phyloP scores from a whole-genome alignment of 495 filamentous ascomycete genomes.

The Aspergillus avenaceus region DNA sequence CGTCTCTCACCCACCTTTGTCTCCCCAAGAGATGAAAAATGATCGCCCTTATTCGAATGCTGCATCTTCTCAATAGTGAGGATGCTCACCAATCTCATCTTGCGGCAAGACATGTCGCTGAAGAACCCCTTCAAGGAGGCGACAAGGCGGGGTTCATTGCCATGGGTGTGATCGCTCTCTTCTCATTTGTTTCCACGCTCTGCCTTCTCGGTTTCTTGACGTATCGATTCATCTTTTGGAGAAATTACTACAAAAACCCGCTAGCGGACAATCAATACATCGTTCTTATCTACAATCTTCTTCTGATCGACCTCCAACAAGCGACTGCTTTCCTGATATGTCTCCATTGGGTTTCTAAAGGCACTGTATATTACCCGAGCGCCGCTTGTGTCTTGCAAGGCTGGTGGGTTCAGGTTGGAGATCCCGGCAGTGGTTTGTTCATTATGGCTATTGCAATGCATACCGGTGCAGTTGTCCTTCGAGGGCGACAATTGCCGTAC shows the following conservation, averaged over 20 bases:
- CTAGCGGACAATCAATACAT: slow-evolving; percentile 62
- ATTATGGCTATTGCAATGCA: slow-evolving; percentile 65
- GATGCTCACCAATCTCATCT: not conserved
- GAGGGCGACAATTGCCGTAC: slow-evolving; percentile 52
- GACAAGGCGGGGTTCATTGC: slow-evolving; percentile 45
- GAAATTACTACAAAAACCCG: slow-evolving; percentile 38
- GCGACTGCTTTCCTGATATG: slow-evolving; percentile 63
- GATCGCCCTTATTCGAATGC: not conserved
- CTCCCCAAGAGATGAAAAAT: not conserved
- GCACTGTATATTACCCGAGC: slow-evolving; percentile 51
- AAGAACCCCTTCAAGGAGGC: slow-evolving; percentile 9
- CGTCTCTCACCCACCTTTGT: not conserved
- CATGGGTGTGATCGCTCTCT: slow-evolving; percentile 51
- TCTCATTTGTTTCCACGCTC: slow-evolving; percentile 53
- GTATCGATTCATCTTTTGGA: slow-evolving; percentile 55
- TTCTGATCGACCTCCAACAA: slow-evolving; percentile 70
- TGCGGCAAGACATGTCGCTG: not conserved
- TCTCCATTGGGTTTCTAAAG: slow-evolving; percentile 50
- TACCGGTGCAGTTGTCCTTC: slow-evolving; percentile 57
- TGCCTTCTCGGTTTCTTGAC: slow-evolving; percentile 51
- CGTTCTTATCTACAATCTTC: slow-evolving; percentile 67
- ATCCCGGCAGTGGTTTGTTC: slow-evolving; percentile 65
- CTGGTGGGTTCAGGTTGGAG: slow-evolving; percentile 66
- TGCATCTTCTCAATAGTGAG: not conserved
- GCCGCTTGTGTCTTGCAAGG: slow-evolving; percentile 64